Base-by-base conservation (phyloP, 31 red algal genomes). In the Pterothamnion heteromorphum region DNA sequence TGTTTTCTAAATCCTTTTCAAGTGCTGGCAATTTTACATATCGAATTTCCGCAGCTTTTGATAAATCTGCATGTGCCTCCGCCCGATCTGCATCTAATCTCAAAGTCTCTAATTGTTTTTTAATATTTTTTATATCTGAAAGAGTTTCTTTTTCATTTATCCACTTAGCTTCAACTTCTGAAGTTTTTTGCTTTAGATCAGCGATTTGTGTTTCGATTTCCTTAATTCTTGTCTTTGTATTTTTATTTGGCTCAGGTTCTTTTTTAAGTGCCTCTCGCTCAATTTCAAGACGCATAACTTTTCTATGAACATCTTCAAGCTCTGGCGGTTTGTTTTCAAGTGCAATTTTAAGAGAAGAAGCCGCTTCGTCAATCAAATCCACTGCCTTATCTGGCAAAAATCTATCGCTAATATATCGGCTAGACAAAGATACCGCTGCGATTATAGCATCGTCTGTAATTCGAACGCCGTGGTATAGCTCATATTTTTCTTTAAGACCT, bases 401-500 rank as follows among this genome's bases (percentile, higher is more conserved):
- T 41, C 95, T 89, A 72, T 97, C 95, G 2, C 84, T 37, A 84
- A 97, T 97, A 90, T 97, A 97, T 51, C 95, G 95, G 72, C 93
- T 57, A 14, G 92, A 94, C 27, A 97, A 87, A 57, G 33, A 39
- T 20, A 94, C 95, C 14, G 95, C 95, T 2, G 95, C 91, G 18
- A 97, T 92, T 20, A 97, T 84, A 0, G 95, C 93, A 3, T 91
- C 78, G 74, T 97, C 95, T 4, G 85, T 90, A 80, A 97, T 95
- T 43, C 95, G 93, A 37, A 96, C 95, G 3, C 95, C 95, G 92
- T 99, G 98, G 71, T 99, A 96, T 4, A 97, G 81, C 76, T 99
- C 98, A 84, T 99, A 99, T 35, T 95, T 92, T 82, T 98, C 98
- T 86, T 99, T 99, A 1, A 99, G 80, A 36, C 98, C 98, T 27